phyloP scores from a whole-genome alignment of 169 alveolate genomes.

The Theileria sp. region DNA sequence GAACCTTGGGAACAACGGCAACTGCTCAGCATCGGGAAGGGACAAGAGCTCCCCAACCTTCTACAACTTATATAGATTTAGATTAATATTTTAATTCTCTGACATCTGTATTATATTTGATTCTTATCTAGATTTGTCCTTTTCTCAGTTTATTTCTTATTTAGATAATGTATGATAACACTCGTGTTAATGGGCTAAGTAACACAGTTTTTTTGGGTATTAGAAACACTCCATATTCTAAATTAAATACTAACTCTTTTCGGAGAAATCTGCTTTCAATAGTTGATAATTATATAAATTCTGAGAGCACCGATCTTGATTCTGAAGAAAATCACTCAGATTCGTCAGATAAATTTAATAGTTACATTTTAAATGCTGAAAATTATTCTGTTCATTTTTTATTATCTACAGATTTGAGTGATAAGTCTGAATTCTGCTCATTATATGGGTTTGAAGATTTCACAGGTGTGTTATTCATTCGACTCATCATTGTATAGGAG shows the following conservation, averaged over 20 bases:
- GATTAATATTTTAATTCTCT: constrained; percentile 18
- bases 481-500: constrained; percentile 13
- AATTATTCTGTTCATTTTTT: constrained; percentile 52
- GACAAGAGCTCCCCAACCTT: constrained; percentile 28
- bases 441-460: constrained; percentile 61
- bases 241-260: constrained; percentile 45
- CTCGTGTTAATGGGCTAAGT: constrained; percentile 7
- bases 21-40: constrained; percentile 25
- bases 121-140: neutral
- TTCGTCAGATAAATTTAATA: neutral
- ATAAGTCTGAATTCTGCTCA: constrained; percentile 1
- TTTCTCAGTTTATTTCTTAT: neutral
- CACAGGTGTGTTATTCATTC: constrained; percentile 20
- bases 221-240: constrained; percentile 55
- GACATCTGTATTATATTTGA: neutral
- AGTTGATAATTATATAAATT: constrained; percentile 6
- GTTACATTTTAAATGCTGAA: constrained; percentile 7
- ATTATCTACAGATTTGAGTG: neutral
- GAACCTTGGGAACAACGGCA: constrained; percentile 46
- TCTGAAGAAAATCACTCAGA: constrained; percentile 9
- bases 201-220: constrained; percentile 48
- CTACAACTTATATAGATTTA: constrained; percentile 27
- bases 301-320: neutral
- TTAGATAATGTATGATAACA: constrained; percentile 11
- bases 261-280: constrained; percentile 10